Percentiles rank a stretch among this genome's conserved stretches.
Conservation (phyloP, 2,329 filamentous ascomycete species). For the Ophiostoma tasmaniense region DNA sequence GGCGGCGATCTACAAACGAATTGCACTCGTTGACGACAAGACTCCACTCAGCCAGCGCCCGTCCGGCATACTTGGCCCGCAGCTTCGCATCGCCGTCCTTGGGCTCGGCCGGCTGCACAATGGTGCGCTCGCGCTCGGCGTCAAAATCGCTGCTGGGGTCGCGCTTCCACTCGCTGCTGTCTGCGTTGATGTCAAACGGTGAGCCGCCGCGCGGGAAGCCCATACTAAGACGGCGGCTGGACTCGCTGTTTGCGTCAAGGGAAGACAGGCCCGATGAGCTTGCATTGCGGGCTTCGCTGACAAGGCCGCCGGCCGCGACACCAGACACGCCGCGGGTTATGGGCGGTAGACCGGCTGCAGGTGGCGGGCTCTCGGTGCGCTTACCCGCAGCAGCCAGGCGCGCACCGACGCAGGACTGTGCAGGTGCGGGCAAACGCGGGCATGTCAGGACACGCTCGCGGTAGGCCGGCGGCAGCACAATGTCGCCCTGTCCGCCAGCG, state of each 20-base stretch:
- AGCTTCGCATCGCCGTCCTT: constrained; percentile 34
- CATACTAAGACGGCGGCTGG: constrained; percentile 13
- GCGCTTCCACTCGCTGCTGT: constrained; percentile 11
- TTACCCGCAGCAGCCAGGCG: constrained; percentile 24
- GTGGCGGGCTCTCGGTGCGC: constrained; percentile 33
- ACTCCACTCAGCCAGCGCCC: constrained; percentile 70
- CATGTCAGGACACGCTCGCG: constrained; percentile 56
- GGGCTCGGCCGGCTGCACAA: constrained; percentile 36
- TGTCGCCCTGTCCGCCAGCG: constrained; percentile 33
- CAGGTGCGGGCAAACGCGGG: constrained; percentile 61
- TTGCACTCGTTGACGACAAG: constrained; percentile 70
- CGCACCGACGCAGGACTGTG: constrained; percentile 53
- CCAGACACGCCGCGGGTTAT: constrained; percentile 43
- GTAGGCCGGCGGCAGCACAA: constrained; percentile 40
- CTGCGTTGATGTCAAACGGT: constrained; percentile 2
- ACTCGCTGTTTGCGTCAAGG: constrained; percentile 14
- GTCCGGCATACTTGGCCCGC: constrained; percentile 55
- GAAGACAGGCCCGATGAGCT: constrained; percentile 20
- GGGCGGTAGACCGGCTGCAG: constrained; percentile 33
- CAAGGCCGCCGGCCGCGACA: constrained; percentile 36
- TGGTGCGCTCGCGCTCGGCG: neutral
- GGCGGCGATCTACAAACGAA: constrained; percentile 68
- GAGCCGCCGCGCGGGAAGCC: constrained; percentile 7
- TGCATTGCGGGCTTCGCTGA: constrained; percentile 45
- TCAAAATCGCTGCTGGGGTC: constrained; percentile 15